A percentile compares a stretch with the other conserved stretches of the same genome.
Evolutionary conservation across 805 yeast species (phyloP).

Genomic region (Teunomyces kruisii): DNA sequence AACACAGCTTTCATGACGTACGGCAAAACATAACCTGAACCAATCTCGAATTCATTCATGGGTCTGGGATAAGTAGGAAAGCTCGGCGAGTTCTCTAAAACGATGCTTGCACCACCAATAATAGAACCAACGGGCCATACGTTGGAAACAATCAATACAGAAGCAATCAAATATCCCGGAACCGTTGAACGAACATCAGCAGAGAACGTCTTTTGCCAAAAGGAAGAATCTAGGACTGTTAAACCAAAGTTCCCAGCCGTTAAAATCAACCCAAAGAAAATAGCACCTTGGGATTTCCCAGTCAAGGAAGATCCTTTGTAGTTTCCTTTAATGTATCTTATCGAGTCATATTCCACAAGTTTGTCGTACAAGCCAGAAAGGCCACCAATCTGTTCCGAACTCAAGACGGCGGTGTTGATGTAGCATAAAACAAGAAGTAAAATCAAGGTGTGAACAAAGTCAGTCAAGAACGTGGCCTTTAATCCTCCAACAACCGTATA

Average conservation of each 20-base stretch:
- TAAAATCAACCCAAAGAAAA: slow-evolving; percentile 34
- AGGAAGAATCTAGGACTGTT: slow-evolving; percentile 39
- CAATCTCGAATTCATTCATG: slow-evolving; percentile 27
- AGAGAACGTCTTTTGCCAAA: slow-evolving; percentile 42
- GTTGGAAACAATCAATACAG: slow-evolving; percentile 28
- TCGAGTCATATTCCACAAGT: slow-evolving; percentile 14
- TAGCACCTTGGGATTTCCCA: slow-evolving; percentile 34
- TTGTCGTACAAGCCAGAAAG: slow-evolving; percentile 26
- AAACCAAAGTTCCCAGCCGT: slow-evolving; percentile 37
- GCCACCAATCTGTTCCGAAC: slow-evolving; percentile 27
- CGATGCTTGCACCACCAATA: slow-evolving; percentile 32
- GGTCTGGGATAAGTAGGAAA: slow-evolving; percentile 35
- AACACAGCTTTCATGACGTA: slow-evolving; percentile 30
- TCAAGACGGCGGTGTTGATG: slow-evolving; percentile 24
- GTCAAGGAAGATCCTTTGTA: slow-evolving; percentile 35
- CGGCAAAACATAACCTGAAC: slow-evolving; percentile 30
- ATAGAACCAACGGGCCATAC: slow-evolving; percentile 39
- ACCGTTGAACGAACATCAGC: slow-evolving; percentile 34
- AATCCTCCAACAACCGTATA: slow-evolving; percentile 53
- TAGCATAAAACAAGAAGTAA: slow-evolving; percentile 25
- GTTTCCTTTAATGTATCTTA: slow-evolving; percentile 30
- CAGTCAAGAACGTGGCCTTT: slow-evolving; percentile 52
- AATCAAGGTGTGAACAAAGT: slow-evolving; percentile 29
- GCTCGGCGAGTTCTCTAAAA: slow-evolving; percentile 20
- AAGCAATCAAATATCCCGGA: slow-evolving; percentile 38